Base-by-base conservation (phyloP, 1,139 yeast genomes). In the Tardiomyces depauwii region DNA sequence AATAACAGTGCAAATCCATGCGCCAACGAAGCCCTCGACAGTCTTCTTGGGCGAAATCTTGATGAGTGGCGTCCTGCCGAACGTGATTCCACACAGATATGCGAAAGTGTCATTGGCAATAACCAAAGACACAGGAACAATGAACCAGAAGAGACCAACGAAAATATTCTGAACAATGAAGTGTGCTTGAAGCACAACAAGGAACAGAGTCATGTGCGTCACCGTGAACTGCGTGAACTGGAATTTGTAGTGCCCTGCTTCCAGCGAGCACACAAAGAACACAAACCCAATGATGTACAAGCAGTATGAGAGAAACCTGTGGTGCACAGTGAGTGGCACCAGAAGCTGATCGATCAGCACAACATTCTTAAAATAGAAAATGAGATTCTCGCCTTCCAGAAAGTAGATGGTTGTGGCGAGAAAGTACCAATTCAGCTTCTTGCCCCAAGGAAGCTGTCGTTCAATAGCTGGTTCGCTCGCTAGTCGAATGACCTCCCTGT, bases 1-100 rank as follows among this genome's bases (percentile, higher is more conserved):
- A 43, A 84, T 51, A 7, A 86, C 80, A 12, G 99, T 91, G 63
- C 94, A 89, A 44, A 87, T 67, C 98, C 98, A 91, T 19, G 97
- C 99, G 46, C 99, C 99, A 42, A 89, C 68, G 61, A 91, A 91
- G 2, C 99, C 99, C 67, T 91, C 99, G 25, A 89, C 89, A 1
- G 99, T 91, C 68, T 91, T 91, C 66, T 91, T 91, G 45, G 99
- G 98, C 14, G 96, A 86, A 53, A 91, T 86, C 48, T 85, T 89
- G 58, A 93, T 87, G 59, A 91, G 77, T 61, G 86, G 96, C 43
- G 97, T 89, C 53, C 75, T 78, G 45, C 99, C 99, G 68, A 91
- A 88, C 1, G 97, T 86, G 55, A 91, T 91, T 44, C 99, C 99
- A 68, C 97, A 91, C 49, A 91, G 72, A 63, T 91, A 91, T 33